Base-by-base conservation (phyloP, 192 early-diverging fungal species). In the Gryganskiella cystojenkinii region DNA sequence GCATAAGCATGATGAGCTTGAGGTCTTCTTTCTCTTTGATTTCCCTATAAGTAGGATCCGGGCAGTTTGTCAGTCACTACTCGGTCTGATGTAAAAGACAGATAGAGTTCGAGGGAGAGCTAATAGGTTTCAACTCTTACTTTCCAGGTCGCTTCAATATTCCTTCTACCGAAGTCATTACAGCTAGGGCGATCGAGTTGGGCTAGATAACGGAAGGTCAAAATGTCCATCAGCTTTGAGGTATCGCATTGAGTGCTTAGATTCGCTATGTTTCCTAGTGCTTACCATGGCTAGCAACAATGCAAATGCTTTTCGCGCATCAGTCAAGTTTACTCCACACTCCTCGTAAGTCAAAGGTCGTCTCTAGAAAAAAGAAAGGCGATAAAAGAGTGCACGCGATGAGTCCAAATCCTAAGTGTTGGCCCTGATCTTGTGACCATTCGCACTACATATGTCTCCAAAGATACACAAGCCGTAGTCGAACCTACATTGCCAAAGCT, bases 1-100 rank as follows among this genome's bases (percentile, higher is more conserved):
- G 70, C 35, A 98, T 84, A 30, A 96, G 92, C 59, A 96, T 73
- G 45, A 98, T 82, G 56, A 96, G 96, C 42, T 89, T 87, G 30
- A 96, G 89, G 34, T 96, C 94, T 17, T 84, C 83, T 19, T 79
- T 71, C 27, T 71, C 62, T 54, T 74, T 83, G 64, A 83, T 63
- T 43, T 71, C 73, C 22, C 82, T 83, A 71, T 31, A 37, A 20
- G 11, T 24, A 44, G n/a, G 14, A 45, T n/a, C n/a, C n/a, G n/a
- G 54, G 42, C 4, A 37, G 20, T 43, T 8, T 5, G 28, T 22
- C 35, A 25, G 25, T 19, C 40, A 56, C 27, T 9, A 20, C 10
- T 50, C 33, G 43, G 24, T 8, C 14, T 17, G 11, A 31, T 62
- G 53, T 66, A 9, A 56, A 27, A 31, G 5, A 14, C 9, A 42